Evolutionary conservation across 192 early-diverging fungal species (phyloP).

Genomic region (Allomyces arbusculus): DNA sequence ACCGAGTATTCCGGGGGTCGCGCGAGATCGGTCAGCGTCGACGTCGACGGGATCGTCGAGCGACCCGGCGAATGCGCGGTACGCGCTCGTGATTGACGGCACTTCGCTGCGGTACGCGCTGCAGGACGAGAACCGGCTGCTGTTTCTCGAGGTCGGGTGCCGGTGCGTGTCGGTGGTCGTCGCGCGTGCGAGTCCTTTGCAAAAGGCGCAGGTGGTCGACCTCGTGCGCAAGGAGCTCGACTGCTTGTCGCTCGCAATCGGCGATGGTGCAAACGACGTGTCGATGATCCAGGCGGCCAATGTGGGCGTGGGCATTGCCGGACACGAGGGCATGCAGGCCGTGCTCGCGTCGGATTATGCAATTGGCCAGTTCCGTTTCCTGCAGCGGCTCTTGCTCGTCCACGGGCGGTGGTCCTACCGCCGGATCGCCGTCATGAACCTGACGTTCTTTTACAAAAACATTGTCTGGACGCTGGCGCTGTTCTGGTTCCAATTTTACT

Average conservation of each 20-base stretch:
- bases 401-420: slow-evolving; percentile 91
- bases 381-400: slow-evolving; percentile 64
- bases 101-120: slow-evolving; percentile 62
- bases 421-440: slow-evolving; percentile 60
- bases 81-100: slow-evolving; percentile 78
- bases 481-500: slow-evolving; percentile 80
- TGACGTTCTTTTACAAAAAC: slow-evolving; percentile 92
- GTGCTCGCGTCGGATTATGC: slow-evolving; percentile 84
- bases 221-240: slow-evolving; percentile 63
- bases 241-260: slow-evolving; percentile 77
- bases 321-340: slow-evolving; percentile 86
- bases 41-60: slow-evolving; percentile 6
- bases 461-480: slow-evolving; percentile 72
- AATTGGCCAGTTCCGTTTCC: slow-evolving; percentile 72
- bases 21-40: background rate
- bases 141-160: slow-evolving; percentile 52
- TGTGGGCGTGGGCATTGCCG: slow-evolving; percentile 82
- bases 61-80: slow-evolving; percentile 10
- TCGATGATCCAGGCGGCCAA: slow-evolving; percentile 96
- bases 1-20: background rate
- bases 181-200: slow-evolving; percentile 83
- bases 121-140: slow-evolving; percentile 26
- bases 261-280: slow-evolving; percentile 94
- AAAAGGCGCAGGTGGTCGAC: slow-evolving; percentile 84
- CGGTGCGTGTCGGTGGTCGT: slow-evolving; percentile 76